Percentiles rank a stretch among this genome's conserved stretches.
Conservation (phyloP, 768 basidiomycete species). For the Zangia roseola region DNA sequence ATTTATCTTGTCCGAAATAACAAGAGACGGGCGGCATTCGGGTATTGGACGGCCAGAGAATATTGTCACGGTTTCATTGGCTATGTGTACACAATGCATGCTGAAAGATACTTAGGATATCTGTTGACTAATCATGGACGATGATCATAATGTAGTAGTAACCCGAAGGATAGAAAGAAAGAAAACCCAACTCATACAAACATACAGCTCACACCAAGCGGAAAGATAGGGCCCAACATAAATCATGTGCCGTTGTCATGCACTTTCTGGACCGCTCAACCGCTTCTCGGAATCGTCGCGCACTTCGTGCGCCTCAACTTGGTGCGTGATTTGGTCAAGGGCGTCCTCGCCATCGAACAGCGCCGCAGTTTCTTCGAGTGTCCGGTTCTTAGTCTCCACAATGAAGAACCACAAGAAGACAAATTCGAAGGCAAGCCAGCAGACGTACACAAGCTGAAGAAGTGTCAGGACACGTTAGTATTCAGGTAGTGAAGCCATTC, state of each 20-base stretch:
- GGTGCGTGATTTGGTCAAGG: constrained; percentile 33
- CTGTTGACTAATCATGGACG: no score
- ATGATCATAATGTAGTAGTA: no score
- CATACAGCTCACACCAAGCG: not conserved
- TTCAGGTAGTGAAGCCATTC: not conserved
- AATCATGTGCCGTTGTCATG: not conserved
- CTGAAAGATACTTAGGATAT: no score
- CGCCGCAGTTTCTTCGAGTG: constrained; percentile 80
- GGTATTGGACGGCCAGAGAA: no score
- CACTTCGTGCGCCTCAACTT: constrained; percentile 19
- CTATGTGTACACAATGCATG: no score
- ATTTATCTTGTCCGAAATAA: no score
- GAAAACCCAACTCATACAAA: not conserved
- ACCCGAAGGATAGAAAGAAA: no score
- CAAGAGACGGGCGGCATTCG: no score
- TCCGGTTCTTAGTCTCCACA: constrained; percentile 69
- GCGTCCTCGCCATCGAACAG: constrained; percentile 73
- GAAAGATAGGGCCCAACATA: no score
- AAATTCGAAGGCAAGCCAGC: constrained; percentile 66
- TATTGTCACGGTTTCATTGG: no score
- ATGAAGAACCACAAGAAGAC: constrained; percentile 66
- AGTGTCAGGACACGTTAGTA: not conserved
- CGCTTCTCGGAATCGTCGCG: constrained; percentile 25
- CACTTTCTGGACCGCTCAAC: constrained; percentile 1
- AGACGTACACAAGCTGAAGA: constrained; percentile 60